Percentiles rank a stretch among this genome's conserved stretches.
phyloP scores from a whole-genome alignment of 1,139 yeast species.

The Taphrina populina region DNA sequence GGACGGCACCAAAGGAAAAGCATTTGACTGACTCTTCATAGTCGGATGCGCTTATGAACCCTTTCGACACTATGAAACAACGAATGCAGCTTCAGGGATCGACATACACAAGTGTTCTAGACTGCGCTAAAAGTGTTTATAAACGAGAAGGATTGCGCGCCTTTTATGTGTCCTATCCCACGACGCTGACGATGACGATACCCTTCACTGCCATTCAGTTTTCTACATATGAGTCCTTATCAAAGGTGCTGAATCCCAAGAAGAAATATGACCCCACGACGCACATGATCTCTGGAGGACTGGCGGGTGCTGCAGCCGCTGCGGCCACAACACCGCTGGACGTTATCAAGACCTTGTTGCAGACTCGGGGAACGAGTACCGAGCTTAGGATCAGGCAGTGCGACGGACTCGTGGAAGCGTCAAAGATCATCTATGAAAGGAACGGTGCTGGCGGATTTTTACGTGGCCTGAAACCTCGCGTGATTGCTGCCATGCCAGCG shows the following conservation, averaged over 20 bases:
- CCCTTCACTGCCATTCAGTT: slow-evolving; percentile 96
- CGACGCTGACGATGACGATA: slow-evolving; percentile 86
- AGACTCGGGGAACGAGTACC: slow-evolving; percentile 57
- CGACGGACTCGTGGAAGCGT: slow-evolving; percentile 71
- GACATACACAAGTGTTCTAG: slow-evolving; percentile 44
- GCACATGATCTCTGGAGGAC: slow-evolving; percentile 91
- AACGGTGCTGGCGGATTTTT: slow-evolving; percentile 72
- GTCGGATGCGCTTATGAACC: slow-evolving; percentile 95
- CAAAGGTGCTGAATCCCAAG: slow-evolving; percentile 73
- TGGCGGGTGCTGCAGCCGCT: slow-evolving; percentile 95
- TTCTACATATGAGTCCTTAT: slow-evolving; percentile 83
- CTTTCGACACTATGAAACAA: slow-evolving; percentile 93
- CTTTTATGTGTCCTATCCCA: slow-evolving; percentile 90
- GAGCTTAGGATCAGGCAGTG: slow-evolving; percentile 56
- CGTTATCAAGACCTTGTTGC: slow-evolving; percentile 88
- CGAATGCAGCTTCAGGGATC: slow-evolving; percentile 61
- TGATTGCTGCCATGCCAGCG: slow-evolving; percentile 89
- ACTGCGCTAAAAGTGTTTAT: slow-evolving; percentile 55
- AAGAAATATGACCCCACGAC: slow-evolving; percentile 81
- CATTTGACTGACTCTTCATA: too few species aligned
- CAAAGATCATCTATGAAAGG: slow-evolving; percentile 61
- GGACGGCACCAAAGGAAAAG: too few species aligned
- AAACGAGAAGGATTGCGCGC: slow-evolving; percentile 75
- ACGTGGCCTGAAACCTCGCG: slow-evolving; percentile 87
- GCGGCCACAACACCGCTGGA: slow-evolving; percentile 95